Base-by-base conservation (phyloP, 108 stramenopile genomes). In the Cyclotella cryptica region DNA sequence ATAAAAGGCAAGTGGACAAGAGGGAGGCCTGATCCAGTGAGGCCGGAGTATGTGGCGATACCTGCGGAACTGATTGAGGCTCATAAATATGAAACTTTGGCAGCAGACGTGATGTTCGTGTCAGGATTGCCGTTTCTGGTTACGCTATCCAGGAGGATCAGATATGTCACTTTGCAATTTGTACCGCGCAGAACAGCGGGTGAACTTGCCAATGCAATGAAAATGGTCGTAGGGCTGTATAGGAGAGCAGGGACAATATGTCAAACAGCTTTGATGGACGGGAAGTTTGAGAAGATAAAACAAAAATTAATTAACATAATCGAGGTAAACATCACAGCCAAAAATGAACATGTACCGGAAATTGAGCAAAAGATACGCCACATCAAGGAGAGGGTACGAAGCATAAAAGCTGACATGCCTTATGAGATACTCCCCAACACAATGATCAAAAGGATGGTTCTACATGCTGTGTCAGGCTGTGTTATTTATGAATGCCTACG, bases 371-470 rank as follows among this genome's bases (percentile, higher is more conserved):
- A 27, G 14, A 67, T 67, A 5, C 44, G 47, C 1, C 10, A 18
- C 14, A 49, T 67, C 2, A 67, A 67, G 69, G 86, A 87, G 19
- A 51, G 84, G 11, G 15, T 21, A 11, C 30, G 87, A 58, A 45
- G 61, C 18, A 78, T 53, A 7, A 44, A 46, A 17, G 59, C 58
- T 18, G 65, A 26, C 1, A 52, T 84, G 0, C 84, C 83, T 1
- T 78, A 74, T 53, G 3, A 69, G 11, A 3, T 45, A 0, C 21
- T 80, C 0, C 85, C 85, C 1, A 22, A 17, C 1, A 9, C 24
- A 6, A 63, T 87, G 61, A 19, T 81, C 30, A 63, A 64, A 3
- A 72, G 81, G 28, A 35, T 87, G 68, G 73, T 81, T 0, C 40
- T 71, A 1, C 17, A 42, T 26, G 22, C 52, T 10, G 72, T 71